A percentile compares a stretch with the other conserved stretches of the same genome.
Conservation (phyloP, 768 basidiomycete genomes). For the Hericium alpestre region DNA sequence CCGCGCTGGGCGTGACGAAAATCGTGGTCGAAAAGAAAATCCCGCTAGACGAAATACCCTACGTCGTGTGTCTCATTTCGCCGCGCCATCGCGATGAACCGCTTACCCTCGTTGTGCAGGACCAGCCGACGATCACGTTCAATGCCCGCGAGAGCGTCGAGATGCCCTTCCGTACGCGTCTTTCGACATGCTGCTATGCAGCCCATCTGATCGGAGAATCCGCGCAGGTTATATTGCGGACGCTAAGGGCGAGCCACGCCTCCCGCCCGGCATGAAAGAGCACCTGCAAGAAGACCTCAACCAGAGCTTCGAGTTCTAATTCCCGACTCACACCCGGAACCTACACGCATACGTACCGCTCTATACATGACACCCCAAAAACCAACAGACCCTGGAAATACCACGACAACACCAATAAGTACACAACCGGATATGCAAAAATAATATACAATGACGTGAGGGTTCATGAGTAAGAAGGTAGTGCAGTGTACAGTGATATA, state of each 20-base stretch:
- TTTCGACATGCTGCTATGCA: background rate
- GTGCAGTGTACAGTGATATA: too few species aligned
- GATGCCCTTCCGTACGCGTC: slow-evolving; percentile 87
- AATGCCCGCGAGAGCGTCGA: slow-evolving; percentile 84
- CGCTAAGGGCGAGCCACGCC: slow-evolving; percentile 45
- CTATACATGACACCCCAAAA: too few species aligned
- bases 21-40: slow-evolving; percentile 66
- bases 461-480: too few species aligned
- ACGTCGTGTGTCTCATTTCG: slow-evolving; percentile 38
- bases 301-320: slow-evolving; percentile 72
- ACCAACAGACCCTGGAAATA: too few species aligned
- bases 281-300: slow-evolving; percentile 80
- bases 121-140: slow-evolving; percentile 84
- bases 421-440: too few species aligned
- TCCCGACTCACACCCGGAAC: too few species aligned
- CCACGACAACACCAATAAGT: too few species aligned
- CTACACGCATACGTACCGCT: too few species aligned
- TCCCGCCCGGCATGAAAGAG: slow-evolving; percentile 87
- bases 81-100: too few species aligned
- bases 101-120: slow-evolving; percentile 31
- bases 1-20: slow-evolving; percentile 87
- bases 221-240: slow-evolving; percentile 35
- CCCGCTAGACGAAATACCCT: slow-evolving; percentile 61
- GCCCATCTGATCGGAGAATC: background rate
- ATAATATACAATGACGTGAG: too few species aligned